A percentile compares a stretch with the other conserved stretches of the same genome.
Conservation (phyloP, 176 grass and related monocot genomes). For the Avena insularis region DNA sequence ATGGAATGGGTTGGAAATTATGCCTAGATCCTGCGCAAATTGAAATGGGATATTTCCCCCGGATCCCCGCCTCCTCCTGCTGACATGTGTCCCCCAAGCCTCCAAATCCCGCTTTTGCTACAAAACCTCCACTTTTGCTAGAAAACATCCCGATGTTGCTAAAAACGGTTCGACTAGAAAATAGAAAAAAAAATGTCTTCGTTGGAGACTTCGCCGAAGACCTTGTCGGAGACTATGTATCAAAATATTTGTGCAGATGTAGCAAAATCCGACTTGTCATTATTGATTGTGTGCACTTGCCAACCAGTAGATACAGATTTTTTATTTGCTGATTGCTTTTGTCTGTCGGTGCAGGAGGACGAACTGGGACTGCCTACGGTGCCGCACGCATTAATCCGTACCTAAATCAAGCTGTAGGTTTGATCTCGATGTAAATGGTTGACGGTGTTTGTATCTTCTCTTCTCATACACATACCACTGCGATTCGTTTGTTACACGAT, state of each 20-base stretch:
- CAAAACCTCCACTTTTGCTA: too few species aligned
- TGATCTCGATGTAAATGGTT: conserved; percentile 2
- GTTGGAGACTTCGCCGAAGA: too few species aligned
- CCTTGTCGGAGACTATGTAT: too few species aligned
- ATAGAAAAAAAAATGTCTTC: too few species aligned
- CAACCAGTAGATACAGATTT: background rate
- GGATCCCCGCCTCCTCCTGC: too few species aligned
- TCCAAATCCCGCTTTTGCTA: too few species aligned
- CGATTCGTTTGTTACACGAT: background rate
- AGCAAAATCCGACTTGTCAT: too few species aligned
- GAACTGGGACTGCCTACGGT: conserved; percentile 82
- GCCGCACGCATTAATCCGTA: conserved; percentile 68
- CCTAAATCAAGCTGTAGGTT: conserved; percentile 20
- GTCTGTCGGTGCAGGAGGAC: conserved; percentile 57
- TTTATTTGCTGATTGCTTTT: background rate
- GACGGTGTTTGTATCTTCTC: background rate
- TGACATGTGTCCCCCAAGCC: too few species aligned
- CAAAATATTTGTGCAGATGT: too few species aligned
- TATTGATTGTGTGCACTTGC: background rate
- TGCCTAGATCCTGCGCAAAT: background rate
- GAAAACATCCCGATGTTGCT: too few species aligned
- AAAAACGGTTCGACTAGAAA: too few species aligned
- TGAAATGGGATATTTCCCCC: too few species aligned
- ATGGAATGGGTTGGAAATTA: background rate
- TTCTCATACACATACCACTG: conserved; percentile 9